These are phyloP conservation scores for Spinacia oleracea DNA, from an alignment of 179 eudicot species.

Conservation along the genomic window DNA sequence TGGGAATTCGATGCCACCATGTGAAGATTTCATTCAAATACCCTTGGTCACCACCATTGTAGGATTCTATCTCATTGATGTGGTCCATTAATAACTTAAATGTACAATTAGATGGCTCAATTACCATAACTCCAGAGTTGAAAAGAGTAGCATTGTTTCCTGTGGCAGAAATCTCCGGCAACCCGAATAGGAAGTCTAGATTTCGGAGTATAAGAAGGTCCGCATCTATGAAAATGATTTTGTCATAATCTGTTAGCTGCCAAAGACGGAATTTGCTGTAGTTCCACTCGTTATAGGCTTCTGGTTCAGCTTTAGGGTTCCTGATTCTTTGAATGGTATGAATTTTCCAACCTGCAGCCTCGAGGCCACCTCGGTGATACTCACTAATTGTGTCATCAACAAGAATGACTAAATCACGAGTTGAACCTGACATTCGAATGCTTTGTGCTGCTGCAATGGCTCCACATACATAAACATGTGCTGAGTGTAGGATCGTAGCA, in stretches of 20 bases:
- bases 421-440: slow-evolving; percentile 83
- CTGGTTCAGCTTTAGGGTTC: slow-evolving; percentile 86
- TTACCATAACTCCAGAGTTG: slow-evolving; percentile 88
- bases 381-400: slow-evolving; percentile 75
- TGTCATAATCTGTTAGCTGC: slow-evolving; percentile 91
- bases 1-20: slow-evolving; percentile 94
- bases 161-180: slow-evolving; percentile 75
- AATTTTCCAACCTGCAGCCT: slow-evolving; percentile 89
- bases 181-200: slow-evolving; percentile 70
- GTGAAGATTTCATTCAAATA: slow-evolving; percentile 86
- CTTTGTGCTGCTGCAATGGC: slow-evolving; percentile 95
- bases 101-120: slow-evolving; percentile 86
- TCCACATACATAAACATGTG: slow-evolving; percentile 87
- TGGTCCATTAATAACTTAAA: slow-evolving; percentile 83
- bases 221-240: slow-evolving; percentile 87
- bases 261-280: slow-evolving; percentile 94
- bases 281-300: slow-evolving; percentile 93
- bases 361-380: slow-evolving; percentile 70
- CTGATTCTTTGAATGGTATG: slow-evolving; percentile 67
- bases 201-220: slow-evolving; percentile 79
- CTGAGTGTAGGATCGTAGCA: slow-evolving; percentile 89
- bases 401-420: slow-evolving; percentile 80
- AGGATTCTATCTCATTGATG: slow-evolving; percentile 74
- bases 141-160: slow-evolving; percentile 82
- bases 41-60: slow-evolving; percentile 94